Evolutionary conservation across 2,329 filamentous ascomycete species (phyloP).

Genomic region (Zalaria sp.): DNA sequence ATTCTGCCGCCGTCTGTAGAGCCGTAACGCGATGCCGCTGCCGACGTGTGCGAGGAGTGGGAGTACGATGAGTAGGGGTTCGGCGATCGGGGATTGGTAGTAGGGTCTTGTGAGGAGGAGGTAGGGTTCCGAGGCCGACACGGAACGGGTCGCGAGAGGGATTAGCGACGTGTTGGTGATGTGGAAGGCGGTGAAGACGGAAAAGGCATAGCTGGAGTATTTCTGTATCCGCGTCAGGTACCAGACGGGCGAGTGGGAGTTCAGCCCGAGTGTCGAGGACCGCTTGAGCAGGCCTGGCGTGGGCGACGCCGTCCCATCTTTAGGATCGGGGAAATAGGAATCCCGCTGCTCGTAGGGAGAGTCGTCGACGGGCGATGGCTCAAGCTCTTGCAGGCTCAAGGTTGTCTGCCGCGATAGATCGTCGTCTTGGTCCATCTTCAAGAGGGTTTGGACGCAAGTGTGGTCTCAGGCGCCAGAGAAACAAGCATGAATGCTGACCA

Average conservation of each 20-base stretch:
- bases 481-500: not conserved
- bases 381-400: conserved; percentile 52
- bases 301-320: conserved; percentile 17
- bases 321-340: conserved; percentile 26
- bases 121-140: conserved; percentile 65
- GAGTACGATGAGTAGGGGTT: conserved; percentile 64
- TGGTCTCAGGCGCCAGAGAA: not conserved
- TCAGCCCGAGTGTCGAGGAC: conserved; percentile 38
- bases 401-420: conserved; percentile 12
- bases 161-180: conserved; percentile 70
- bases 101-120: conserved; percentile 82
- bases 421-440: conserved; percentile 9
- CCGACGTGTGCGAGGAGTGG: conserved; percentile 64
- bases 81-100: conserved; percentile 72
- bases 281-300: conserved; percentile 8
- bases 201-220: conserved; percentile 79
- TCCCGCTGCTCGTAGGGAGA: conserved; percentile 32
- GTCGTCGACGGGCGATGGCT: conserved; percentile 66
- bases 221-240: conserved; percentile 68
- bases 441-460: not conserved
- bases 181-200: conserved; percentile 62
- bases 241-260: conserved; percentile 58
- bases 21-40: conserved; percentile 62
- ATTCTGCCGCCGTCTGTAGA: conserved; percentile 59
- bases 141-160: conserved; percentile 58